phyloP scores from a whole-genome alignment of 2,329 filamentous ascomycete genomes.

The Didymella lethalis region DNA sequence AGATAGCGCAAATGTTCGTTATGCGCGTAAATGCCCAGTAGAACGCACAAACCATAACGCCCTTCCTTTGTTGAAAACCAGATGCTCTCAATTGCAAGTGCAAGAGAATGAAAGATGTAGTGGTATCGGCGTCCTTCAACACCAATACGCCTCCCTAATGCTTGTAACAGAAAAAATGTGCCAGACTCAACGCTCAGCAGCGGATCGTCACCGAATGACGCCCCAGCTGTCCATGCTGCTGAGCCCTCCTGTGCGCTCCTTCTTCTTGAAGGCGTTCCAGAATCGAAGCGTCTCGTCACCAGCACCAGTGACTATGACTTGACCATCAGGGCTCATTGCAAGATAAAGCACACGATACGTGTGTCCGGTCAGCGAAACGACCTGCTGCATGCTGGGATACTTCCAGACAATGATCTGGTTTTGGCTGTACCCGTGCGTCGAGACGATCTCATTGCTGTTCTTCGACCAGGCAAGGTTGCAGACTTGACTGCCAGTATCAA shows the following conservation, averaged over 20 bases:
- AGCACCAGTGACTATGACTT: slow-evolving; percentile 92
- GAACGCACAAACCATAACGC: slow-evolving; percentile 9
- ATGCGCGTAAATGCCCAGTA: slow-evolving; percentile 12
- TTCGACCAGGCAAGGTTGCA: slow-evolving; percentile 98
- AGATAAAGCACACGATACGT: slow-evolving; percentile 96
- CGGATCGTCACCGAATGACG: slow-evolving; percentile 70
- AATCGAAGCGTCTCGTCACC: slow-evolving; percentile 96
- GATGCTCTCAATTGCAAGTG: slow-evolving; percentile 16
- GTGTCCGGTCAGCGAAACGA: slow-evolving; percentile 92
- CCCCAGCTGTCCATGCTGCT: slow-evolving; percentile 76
- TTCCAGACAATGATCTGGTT: slow-evolving; percentile 99
- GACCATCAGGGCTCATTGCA: slow-evolving; percentile 95
- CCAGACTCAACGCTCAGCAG: neutral
- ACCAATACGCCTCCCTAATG: slow-evolving; percentile 19
- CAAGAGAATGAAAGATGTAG: slow-evolving; percentile 19
- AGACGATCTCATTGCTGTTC: slow-evolving; percentile 97
- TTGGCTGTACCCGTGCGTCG: slow-evolving; percentile 95
- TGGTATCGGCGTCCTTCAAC: slow-evolving; percentile 22
- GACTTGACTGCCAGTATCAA: slow-evolving; percentile 98
- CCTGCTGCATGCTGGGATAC: slow-evolving; percentile 97
- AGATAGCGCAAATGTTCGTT: slow-evolving; percentile 13
- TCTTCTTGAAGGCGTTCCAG: slow-evolving; percentile 93
- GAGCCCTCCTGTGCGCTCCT: slow-evolving; percentile 70
- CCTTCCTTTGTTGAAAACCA: slow-evolving; percentile 12
- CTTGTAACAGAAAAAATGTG: slow-evolving; percentile 14